Conservation (phyloP, 2,329 filamentous ascomycete species). For the Phaeoacremonium minimum region DNA sequence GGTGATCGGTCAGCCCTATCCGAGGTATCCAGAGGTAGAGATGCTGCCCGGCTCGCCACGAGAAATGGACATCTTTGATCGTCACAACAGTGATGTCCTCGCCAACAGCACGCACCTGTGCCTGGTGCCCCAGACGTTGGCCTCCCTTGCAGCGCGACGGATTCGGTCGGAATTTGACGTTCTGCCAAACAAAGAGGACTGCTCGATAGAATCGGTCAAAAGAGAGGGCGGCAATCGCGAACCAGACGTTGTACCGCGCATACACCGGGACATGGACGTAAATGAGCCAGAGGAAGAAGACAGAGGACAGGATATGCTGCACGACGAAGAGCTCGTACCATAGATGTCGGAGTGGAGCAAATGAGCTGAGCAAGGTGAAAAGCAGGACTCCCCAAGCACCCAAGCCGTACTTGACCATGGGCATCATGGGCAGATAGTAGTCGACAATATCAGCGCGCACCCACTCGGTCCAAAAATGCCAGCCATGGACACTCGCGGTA, state of each 20-base stretch:
- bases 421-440: conserved; percentile 55
- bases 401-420: conserved; percentile 62
- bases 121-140: conserved; percentile 46
- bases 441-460: conserved; percentile 53
- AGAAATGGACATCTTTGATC: conserved; percentile 55
- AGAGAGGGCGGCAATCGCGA: conserved; percentile 56
- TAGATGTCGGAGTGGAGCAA: conserved; percentile 60
- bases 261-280: conserved; percentile 58
- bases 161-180: conserved; percentile 37
- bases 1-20: conserved; percentile 49
- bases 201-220: conserved; percentile 57
- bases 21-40: conserved; percentile 57
- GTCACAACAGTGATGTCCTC: conserved; percentile 52
- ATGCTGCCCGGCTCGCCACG: conserved; percentile 56
- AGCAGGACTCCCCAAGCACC: conserved; percentile 62
- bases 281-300: conserved; percentile 58
- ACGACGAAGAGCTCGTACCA: conserved; percentile 66
- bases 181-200: conserved; percentile 45
- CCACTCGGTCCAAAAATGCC: conserved; percentile 65
- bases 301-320: conserved; percentile 61
- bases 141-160: conserved; percentile 40
- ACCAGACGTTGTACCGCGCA: conserved; percentile 61
- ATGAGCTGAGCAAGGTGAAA: conserved; percentile 61
- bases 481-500: conserved; percentile 65
- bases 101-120: conserved; percentile 42